Evolutionary conservation across 768 basidiomycete genomes (phyloP).

Genomic region (Naganishia friedmannii): DNA sequence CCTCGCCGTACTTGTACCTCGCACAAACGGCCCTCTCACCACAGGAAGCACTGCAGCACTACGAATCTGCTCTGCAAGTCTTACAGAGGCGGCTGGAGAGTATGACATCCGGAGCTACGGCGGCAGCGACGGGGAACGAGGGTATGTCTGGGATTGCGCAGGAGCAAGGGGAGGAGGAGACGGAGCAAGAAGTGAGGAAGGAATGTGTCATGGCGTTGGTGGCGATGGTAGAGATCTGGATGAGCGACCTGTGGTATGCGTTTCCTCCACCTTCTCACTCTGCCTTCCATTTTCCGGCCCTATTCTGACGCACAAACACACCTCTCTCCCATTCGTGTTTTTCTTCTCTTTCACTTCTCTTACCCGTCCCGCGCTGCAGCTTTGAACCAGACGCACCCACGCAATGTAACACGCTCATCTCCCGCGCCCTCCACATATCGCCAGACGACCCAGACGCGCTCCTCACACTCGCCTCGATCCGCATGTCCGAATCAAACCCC

Average conservation of each 20-base stretch:
- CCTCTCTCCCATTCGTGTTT: background rate
- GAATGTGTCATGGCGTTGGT: slow-evolving; percentile 76
- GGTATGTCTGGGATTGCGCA: slow-evolving; percentile 49
- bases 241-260: slow-evolving; percentile 85
- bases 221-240: slow-evolving; percentile 93
- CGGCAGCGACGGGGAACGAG: slow-evolving; percentile 43
- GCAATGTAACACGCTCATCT: slow-evolving; percentile 74
- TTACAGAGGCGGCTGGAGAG: slow-evolving; percentile 10
- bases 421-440: slow-evolving; percentile 69
- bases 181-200: slow-evolving; percentile 61
- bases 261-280: background rate
- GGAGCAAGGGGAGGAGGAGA: slow-evolving; percentile 62
- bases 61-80: slow-evolving; percentile 62
- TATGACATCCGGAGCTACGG: no score
- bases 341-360: background rate
- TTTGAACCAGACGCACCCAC: slow-evolving; percentile 76
- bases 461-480: slow-evolving; percentile 75
- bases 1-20: slow-evolving; percentile 75
- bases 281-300: background rate
- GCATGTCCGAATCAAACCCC: slow-evolving; percentile 78
- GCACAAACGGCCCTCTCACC: slow-evolving; percentile 82
- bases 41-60: slow-evolving; percentile 67
- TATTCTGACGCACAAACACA: background rate
- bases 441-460: slow-evolving; percentile 74
- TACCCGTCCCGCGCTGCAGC: slow-evolving; percentile 53